Evolutionary conservation across 2,329 filamentous ascomycete genomes (phyloP), one percentile per base, ranked within the genome.

Genomic region (Alternaria brassicicola): DNA sequence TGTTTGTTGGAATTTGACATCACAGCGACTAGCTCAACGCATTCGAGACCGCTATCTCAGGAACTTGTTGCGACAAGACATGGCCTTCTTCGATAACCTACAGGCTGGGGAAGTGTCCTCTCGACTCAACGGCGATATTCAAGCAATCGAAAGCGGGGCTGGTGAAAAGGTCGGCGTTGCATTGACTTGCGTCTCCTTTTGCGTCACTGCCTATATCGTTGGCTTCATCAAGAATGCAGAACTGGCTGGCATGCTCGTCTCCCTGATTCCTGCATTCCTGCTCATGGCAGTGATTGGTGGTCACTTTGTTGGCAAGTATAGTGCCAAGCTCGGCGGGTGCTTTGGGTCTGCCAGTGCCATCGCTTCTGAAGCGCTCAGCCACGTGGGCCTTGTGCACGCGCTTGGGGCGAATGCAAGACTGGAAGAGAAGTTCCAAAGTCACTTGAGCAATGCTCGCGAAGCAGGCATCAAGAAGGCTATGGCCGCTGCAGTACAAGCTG

Each of bases 131-230:
- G 81, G 82, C 52, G 88, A 91, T 66, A 88, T 90, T 31, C 84
- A 88, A 57, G 84, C 85, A 1, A 86, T 91, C 50, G 88, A 89
- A 67, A 83, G 84, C 0, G 89, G 89, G 13, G 89, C 88, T 0
- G 88, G 86, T 1, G 89, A 91, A 74, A 91, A 91, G 72, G 88
- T 89, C 15, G 88, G 88, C 50, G 84, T 89, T 31, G 83, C 85
- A 63, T 80, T 91, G 4, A 82, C 84, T 23, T 87, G 83, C 49
- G 73, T 85, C 9, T 86, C 86, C 2, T 91, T 89, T 73, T 90
- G 90, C 68, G 70, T 89, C 52, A 86, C 88, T 0, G 85, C 88
- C 3, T 90, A 89, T 61, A 79, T 88, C 4, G 84, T 91, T 15
- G 87, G 87, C 2, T 91, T 91, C 62, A 84, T 87, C 70, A 86